Conservation (phyloP, 768 basidiomycete species). For the Termitomyces sp. region DNA sequence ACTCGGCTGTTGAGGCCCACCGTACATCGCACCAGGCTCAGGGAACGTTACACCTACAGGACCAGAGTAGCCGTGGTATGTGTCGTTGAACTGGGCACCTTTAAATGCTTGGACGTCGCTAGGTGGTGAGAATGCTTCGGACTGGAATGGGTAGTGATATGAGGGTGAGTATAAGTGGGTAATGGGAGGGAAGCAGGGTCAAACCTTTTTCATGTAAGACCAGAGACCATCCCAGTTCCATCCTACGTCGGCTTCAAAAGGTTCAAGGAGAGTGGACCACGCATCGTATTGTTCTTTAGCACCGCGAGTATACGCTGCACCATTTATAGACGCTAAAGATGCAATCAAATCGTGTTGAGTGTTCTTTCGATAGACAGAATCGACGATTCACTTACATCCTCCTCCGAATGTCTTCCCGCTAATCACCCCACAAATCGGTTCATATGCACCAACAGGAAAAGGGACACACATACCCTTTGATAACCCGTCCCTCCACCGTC, state of each 20-base stretch:
- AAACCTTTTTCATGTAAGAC: conserved; percentile 42
- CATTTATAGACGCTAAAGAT: conserved; percentile 39
- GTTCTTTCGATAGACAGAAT: background rate
- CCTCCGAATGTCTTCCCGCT: conserved; percentile 46
- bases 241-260: conserved; percentile 34
- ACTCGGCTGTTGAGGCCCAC: conserved; percentile 45
- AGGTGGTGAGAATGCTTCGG: conserved; percentile 42
- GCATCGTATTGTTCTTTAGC: conserved; percentile 39
- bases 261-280: conserved; percentile 30
- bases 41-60: conserved; percentile 51
- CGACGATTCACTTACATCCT: conserved; percentile 21
- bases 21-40: conserved; percentile 39
- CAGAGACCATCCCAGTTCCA: conserved; percentile 44
- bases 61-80: conserved; percentile 46
- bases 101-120: conserved; percentile 37
- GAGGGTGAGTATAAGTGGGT: background rate
- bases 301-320: conserved; percentile 39
- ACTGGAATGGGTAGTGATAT: conserved; percentile 18
- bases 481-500: conserved; percentile 33
- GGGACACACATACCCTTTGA: conserved; percentile 26
- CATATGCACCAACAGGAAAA: background rate
- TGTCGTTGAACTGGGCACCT: conserved; percentile 38
- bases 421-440: background rate
- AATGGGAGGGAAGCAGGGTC: background rate
- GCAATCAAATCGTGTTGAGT: background rate